Percentiles rank a stretch among this genome's conserved stretches.
phyloP scores from a whole-genome alignment of 345 rosid species.

The Gossypium mustelinum region DNA sequence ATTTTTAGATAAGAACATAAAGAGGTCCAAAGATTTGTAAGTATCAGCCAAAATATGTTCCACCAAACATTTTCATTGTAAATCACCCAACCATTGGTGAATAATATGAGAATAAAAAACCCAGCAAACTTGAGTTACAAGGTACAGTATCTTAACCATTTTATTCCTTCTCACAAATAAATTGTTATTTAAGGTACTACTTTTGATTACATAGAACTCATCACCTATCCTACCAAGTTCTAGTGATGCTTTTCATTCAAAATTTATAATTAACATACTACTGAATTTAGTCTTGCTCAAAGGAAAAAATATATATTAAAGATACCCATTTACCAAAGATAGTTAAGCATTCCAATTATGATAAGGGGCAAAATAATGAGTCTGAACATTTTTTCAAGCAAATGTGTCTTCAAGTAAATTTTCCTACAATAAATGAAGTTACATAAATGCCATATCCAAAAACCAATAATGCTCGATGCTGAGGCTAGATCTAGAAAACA shows the following conservation, averaged over 20 bases:
- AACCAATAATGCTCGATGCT: background rate
- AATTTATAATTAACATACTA: background rate
- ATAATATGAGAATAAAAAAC: background rate
- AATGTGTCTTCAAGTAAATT: background rate
- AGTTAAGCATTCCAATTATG: background rate
- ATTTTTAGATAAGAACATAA: slow-evolving; percentile 16
- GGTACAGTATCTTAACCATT: background rate
- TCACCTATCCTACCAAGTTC: background rate
- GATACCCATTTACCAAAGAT: background rate
- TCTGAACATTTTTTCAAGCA: background rate
- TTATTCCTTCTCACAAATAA: background rate
- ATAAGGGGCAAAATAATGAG: background rate
- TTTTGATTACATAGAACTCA: background rate
- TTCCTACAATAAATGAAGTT: background rate
- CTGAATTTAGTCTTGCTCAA: background rate
- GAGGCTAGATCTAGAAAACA: background rate
- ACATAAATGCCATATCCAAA: background rate
- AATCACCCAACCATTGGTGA: background rate
- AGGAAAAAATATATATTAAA: background rate
- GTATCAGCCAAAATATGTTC: slow-evolving; percentile 9
- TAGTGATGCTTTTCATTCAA: background rate
- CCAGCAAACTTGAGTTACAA: background rate
- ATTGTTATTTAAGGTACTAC: background rate
- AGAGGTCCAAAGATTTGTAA: slow-evolving; percentile 7
- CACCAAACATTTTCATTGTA: background rate